Evolutionary conservation across 163 green algal genomes (phyloP).

Genomic region (Scenedesmus sp.): DNA sequence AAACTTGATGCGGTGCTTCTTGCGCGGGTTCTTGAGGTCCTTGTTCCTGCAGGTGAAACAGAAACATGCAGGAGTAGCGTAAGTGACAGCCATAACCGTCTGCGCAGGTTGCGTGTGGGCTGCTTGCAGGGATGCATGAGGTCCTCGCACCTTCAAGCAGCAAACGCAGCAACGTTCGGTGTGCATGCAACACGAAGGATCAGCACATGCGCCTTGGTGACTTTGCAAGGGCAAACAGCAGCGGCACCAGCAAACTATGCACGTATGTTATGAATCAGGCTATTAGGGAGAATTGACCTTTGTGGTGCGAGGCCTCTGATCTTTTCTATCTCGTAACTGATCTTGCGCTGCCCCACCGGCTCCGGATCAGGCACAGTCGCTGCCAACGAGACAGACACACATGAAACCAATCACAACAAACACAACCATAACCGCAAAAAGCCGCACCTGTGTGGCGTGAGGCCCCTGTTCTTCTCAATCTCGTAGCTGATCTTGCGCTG

Average conservation of each 20-base stretch:
- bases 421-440: not conserved
- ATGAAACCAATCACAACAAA: not conserved
- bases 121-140: no score
- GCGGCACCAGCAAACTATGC: no score
- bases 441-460: slow-evolving; percentile 93
- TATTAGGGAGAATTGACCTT: slow-evolving; percentile 55
- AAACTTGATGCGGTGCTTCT: slow-evolving; percentile 91
- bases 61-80: not conserved
- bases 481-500: slow-evolving; percentile 72
- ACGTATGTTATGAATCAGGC: no score
- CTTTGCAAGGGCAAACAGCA: no score
- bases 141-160: no score
- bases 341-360: slow-evolving; percentile 57
- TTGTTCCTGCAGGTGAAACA: slow-evolving; percentile 67
- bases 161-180: no score
- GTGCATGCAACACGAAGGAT: no score
- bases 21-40: slow-evolving; percentile 96
- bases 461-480: slow-evolving; percentile 97
- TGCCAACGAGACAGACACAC: slow-evolving; percentile 20
- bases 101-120: no score
- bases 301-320: slow-evolving; percentile 97
- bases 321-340: slow-evolving; percentile 90
- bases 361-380: slow-evolving; percentile 75
- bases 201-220: no score
- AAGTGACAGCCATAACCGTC: no score